These are phyloP conservation scores for Lactifluus pinguis DNA, from an alignment of 768 basidiomycete genomes.

Conservation along the genomic window DNA sequence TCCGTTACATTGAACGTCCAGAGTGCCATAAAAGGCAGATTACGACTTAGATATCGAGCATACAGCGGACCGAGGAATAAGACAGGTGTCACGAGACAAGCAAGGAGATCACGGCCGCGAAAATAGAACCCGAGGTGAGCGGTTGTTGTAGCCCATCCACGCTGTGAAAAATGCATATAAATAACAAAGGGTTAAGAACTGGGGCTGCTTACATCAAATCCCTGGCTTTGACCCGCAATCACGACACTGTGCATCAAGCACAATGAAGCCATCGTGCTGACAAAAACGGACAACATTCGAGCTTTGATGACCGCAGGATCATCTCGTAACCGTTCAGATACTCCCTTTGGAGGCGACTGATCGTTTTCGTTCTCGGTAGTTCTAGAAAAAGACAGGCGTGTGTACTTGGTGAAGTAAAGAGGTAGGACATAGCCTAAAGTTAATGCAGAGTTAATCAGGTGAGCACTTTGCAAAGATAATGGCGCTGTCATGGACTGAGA, in stretches of 20 bases:
- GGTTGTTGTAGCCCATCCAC: conserved; percentile 20
- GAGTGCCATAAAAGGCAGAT: conserved; percentile 46
- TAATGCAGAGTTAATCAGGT: conserved; percentile 49
- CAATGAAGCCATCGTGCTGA: conserved; percentile 55
- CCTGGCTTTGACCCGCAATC: conserved; percentile 22
- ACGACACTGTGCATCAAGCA: conserved; percentile 39
- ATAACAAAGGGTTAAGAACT: neutral
- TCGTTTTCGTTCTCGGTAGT: conserved; percentile 15
- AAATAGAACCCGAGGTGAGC: conserved; percentile 20
- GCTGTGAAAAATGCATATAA: neutral
- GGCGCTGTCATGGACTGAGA: conserved; percentile 18
- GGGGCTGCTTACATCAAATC: conserved; percentile 17
- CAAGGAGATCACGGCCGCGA: conserved; percentile 24
- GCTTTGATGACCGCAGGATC: conserved; percentile 81
- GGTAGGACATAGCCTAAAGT: conserved; percentile 71
- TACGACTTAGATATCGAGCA: conserved; percentile 34
- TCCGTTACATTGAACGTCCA: conserved; percentile 39
- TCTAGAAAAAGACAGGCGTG: conserved; percentile 45
- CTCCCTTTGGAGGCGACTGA: conserved; percentile 25
- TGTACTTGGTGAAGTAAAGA: conserved; percentile 63
- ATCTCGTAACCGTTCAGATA: conserved; percentile 57
- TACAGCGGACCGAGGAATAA: conserved; percentile 77
- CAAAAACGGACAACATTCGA: conserved; percentile 56
- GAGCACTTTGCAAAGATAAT: conserved; percentile 30
- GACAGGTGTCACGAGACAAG: conserved; percentile 61